phyloP scores from a whole-genome alignment of 129 eudicot species.

The sunflower (Helianthus annuus) region DNA sequence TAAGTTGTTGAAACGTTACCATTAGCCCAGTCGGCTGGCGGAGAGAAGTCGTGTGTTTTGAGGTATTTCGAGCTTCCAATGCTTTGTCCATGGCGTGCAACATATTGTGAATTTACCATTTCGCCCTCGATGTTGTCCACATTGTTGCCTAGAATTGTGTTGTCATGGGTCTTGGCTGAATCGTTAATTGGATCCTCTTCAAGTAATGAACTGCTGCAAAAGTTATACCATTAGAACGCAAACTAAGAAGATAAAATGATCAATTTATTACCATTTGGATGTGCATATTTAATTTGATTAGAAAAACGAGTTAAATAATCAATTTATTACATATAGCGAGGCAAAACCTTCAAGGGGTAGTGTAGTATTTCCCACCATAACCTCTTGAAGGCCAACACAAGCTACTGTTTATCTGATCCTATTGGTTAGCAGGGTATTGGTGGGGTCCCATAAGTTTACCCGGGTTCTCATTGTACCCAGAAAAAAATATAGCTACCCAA shows the following conservation, averaged over 20 bases:
- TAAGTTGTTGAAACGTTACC: conserved; percentile 34
- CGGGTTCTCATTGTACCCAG: too few relatives aligned
- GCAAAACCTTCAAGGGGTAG: too few relatives aligned
- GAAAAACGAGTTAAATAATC: too few relatives aligned
- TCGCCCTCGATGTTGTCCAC: conserved; percentile 28
- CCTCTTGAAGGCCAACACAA: too few relatives aligned
- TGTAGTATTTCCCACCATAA: too few relatives aligned
- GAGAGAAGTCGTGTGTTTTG: conserved; percentile 42
- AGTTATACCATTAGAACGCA: conserved; percentile 23
- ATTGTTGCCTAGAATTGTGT: conserved; percentile 30
- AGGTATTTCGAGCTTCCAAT: conserved; percentile 41
- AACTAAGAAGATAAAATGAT: not conserved
- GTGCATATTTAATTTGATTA: too few relatives aligned
- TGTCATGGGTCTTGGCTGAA: conserved; percentile 29
- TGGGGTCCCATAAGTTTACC: too few relatives aligned
- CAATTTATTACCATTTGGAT: too few relatives aligned
- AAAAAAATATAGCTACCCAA: too few relatives aligned
- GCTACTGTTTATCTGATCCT: too few relatives aligned
- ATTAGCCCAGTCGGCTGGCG: conserved; percentile 37
- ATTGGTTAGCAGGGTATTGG: too few relatives aligned
- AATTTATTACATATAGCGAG: too few relatives aligned
- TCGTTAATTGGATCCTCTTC: conserved; percentile 49
- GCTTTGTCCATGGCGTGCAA: conserved; percentile 33
- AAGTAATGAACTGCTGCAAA: conserved; percentile 57
- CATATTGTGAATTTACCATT: conserved; percentile 24